These are phyloP conservation scores for Cladosporium sp. DNA, from an alignment of 2,329 filamentous ascomycete species.

Conservation along the genomic window DNA sequence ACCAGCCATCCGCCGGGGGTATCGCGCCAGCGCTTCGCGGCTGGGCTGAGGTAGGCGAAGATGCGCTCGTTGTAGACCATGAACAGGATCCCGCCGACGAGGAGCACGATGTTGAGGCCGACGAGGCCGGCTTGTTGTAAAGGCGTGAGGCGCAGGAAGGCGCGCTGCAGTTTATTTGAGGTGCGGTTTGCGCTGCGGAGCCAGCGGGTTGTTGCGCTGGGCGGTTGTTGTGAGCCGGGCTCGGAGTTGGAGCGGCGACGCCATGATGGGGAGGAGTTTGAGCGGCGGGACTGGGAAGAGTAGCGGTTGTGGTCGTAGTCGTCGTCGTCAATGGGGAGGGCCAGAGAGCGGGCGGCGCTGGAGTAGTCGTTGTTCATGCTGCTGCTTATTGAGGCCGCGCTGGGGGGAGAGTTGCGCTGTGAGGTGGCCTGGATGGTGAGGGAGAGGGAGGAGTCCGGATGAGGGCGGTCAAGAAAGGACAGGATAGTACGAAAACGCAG, in stretches of 20 bases:
- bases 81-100: constrained; percentile 65
- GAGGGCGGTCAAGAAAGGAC: neutral
- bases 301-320: constrained; percentile 26
- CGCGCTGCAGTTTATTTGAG: constrained; percentile 46
- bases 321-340: constrained; percentile 51
- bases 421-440: neutral
- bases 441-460: neutral
- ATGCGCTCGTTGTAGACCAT: constrained; percentile 78
- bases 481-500: neutral
- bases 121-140: constrained; percentile 64
- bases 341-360: constrained; percentile 55
- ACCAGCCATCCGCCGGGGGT: constrained; percentile 72
- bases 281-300: constrained; percentile 32
- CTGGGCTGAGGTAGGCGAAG: constrained; percentile 72
- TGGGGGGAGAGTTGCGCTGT: neutral
- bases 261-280: constrained; percentile 29
- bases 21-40: constrained; percentile 75
- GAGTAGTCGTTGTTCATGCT: constrained; percentile 33
- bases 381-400: neutral
- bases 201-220: constrained; percentile 45
- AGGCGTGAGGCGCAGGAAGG: constrained; percentile 60
- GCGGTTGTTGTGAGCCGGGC: constrained; percentile 29
- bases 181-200: constrained; percentile 41
- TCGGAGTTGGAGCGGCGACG: constrained; percentile 23
- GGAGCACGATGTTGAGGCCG: constrained; percentile 52